Evolutionary conservation across 179 eudicot species (phyloP), one percentile per base, ranked within the genome.

Genomic region (Drosera spatulata): DNA sequence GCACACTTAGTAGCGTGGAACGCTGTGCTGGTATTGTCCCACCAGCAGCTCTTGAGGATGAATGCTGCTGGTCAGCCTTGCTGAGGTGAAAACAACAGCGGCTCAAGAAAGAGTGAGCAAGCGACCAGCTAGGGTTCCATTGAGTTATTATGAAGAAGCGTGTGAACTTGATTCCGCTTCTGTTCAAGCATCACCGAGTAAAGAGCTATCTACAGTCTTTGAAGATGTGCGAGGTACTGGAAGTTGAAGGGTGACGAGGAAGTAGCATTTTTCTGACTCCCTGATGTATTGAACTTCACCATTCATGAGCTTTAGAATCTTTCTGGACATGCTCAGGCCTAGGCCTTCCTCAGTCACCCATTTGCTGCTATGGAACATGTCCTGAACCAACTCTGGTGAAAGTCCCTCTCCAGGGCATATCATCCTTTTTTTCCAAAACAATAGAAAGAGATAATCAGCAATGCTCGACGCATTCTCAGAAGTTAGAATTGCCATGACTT

Each of bases 321-420:
- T 93, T 52, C 90, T 68, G 70, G 86, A 89, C 95, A 86, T 84
- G 79, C 97, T 82, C 4, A 93, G 86, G 10, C 97, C 95, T 4
- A 93, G 72, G 41, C 97, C 97, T 85, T 93, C 97, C 51, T 85
- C 85, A 37, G 90, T 84, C 46, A 39, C 77, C 99, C 99, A 93
- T 70, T 74, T 75, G 61, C 72, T 86, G 70, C 79, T 84, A 66
- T 80, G 85, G 72, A 93, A 93, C 93, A 93, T 86, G 78, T 89
- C 99, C 57, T 89, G 99, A 48, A 93, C 81, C 50, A 93, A 62
- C 56, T 86, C 94, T 0, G 90, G 88, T 8, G 97, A 94, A 60
- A 93, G 88, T 46, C 99, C 99, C 65, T 93, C 85, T 3, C 99
- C 99, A 0, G 94, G 94, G 73, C 88, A 82, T 15, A 80, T 85